Evolutionary conservation across 768 basidiomycete species (phyloP).

Genomic region (Suillus subluteus): DNA sequence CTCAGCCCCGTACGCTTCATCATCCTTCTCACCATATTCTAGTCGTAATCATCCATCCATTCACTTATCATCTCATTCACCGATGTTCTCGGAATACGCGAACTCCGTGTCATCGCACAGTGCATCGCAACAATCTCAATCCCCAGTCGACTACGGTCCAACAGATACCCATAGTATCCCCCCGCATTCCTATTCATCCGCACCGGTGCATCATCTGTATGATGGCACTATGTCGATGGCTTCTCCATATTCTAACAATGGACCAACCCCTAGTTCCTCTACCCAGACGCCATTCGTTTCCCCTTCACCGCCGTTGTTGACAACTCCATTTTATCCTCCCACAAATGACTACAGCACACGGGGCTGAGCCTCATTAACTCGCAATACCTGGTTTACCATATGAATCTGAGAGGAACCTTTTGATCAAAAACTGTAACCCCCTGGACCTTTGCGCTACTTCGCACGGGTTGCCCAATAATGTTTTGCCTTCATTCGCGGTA

Average conservation of each 20-base stretch:
- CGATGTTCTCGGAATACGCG: conserved; percentile 23
- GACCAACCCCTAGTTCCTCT: conserved; percentile 14
- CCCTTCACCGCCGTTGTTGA: conserved; percentile 30
- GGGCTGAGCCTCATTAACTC: conserved; percentile 15
- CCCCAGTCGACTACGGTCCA: conserved; percentile 15
- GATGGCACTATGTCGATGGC: conserved; percentile 17
- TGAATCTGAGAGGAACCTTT: conserved; percentile 16
- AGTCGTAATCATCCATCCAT: conserved; percentile 10
- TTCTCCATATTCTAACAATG: conserved; percentile 17
- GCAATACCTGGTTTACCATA: conserved; percentile 21
- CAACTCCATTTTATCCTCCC: conserved; percentile 35
- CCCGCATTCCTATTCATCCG: conserved; percentile 25
- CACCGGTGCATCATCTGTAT: conserved; percentile 20
- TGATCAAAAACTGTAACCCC: conserved; percentile 14
- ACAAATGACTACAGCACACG: conserved; percentile 13
- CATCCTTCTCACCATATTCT: conserved; percentile 22
- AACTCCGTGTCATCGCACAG: conserved; percentile 17
- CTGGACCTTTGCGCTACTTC: conserved; percentile 4
- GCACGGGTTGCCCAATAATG: conserved; percentile 13
- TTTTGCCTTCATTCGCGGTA: conserved; percentile 22
- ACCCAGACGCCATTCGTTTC: conserved; percentile 19
- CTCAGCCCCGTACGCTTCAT: conserved; percentile 14
- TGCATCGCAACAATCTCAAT: conserved; percentile 16
- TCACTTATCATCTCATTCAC: conserved; percentile 15
- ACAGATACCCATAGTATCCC: conserved; percentile 16